Base-by-base conservation (phyloP, 768 basidiomycete genomes). In the Boletus subcaerulescens region DNA sequence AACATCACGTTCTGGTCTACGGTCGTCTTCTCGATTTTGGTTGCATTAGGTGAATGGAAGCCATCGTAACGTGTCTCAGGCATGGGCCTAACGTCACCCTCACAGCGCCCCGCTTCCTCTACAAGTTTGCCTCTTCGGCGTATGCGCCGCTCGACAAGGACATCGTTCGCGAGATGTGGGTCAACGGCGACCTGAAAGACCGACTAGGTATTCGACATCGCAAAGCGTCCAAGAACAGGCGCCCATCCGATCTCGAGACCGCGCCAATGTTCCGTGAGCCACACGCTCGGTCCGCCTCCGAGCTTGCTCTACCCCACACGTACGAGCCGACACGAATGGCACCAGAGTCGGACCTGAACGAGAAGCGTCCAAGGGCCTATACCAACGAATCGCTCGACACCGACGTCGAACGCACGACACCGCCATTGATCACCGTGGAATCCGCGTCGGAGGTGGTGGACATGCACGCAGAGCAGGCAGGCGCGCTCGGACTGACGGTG, bases 131-230 rank as follows among this genome's bases (percentile, higher is more conserved):
- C 56, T 75, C 80, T 11, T 77, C 85, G 1, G 80, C 85, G 1
- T 97, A 94, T 64, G 73, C 69, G 45, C 94, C 95, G 3, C 75
- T 85, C 17, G 96, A 98, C 77, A 88, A 85, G 67, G 91, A 97
- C 62, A 86, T 98, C 52, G 78, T 98, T 9, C 86, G 96, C 29
- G 96, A 98, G 76, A 88, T 85, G 82, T 93, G 90, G 91, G 89
- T 93, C 5, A 64, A 70, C 54, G 91, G 91, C 4, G 84, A 92
- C 64, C 77, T 93, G 52, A 93, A 93, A 67, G 90, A 92, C 58
- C 82, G 78, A 39, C 76, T 93, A 5, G 91, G 91, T 4, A 80
- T 93, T 52, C 70, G 75, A 35, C 88, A 85, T 61, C 80, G 84
- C 38, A 84, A 82, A 47, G 70, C 70, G 33, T 82, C 76, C 63